Evolutionary conservation across 83 land plant genomes (phyloP), one percentile per base, ranked within the genome.

Genomic region (Diphasiastrum complanatum): DNA sequence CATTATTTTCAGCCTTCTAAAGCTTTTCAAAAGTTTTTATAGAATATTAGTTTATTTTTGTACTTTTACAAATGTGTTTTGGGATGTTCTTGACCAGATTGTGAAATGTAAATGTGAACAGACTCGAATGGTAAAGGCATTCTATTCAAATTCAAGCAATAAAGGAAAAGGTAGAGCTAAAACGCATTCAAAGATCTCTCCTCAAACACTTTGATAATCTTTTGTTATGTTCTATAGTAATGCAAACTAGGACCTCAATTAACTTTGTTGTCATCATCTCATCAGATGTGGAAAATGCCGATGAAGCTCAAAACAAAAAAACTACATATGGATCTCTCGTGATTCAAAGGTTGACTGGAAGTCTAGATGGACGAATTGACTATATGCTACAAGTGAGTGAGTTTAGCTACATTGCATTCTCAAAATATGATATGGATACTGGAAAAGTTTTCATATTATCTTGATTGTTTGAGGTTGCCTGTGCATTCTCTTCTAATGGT

Each of bases 291-390:
- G 33, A 53, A 59, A 18, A 36, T 75, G 68, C 6, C 52, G 49
- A 61, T 29, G 36, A 23, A n/a, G 22, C 56, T 52, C 62, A 72
- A 40, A 67, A 64, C 47, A 67, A 75, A 60, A 74, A 76, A 65
- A 83, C 65, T 59, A 83, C 86, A 16, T 89, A 95, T 65, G 99
- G 99, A 18, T 75, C 70, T 37, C 1, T 55, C 16, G 87, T 86
- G 78, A 82, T 95, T 72, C 85, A 89, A 63, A 78, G 83, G 61
- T 68, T 95, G 33, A 82, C 96, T 37, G 99, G 97, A 57, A 76
- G 72, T 48, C 66, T 67, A 33, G 81, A 80, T 59, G 99, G 99
- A 20, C 81, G 99, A 52, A 51, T 95, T n/a, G 99, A 95, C 72
- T 73, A 79, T 68, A 77, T 86, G 75, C 86, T 95, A 46, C 99